phyloP scores from a whole-genome alignment of 2,329 filamentous ascomycete genomes.

The Dichotomopilus funicola region DNA sequence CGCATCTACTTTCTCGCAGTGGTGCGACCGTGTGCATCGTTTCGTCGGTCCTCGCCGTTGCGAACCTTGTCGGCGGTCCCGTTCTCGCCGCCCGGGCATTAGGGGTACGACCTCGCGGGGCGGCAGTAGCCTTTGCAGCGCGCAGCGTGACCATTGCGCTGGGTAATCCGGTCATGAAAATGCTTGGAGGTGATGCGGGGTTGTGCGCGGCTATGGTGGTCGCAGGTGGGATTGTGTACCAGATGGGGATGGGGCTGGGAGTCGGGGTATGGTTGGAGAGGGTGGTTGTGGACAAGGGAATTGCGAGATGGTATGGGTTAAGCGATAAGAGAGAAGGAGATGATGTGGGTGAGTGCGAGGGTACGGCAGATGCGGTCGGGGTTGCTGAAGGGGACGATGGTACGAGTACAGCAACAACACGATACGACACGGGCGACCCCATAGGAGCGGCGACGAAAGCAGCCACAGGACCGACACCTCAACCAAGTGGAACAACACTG shows the following conservation, averaged over 20 bases:
- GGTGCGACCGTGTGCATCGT: slow-evolving; percentile 36
- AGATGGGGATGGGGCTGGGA: slow-evolving; percentile 31
- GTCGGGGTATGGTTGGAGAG: slow-evolving; percentile 22
- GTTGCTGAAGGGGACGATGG: too few relatives aligned
- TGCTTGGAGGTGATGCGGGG: slow-evolving; percentile 39
- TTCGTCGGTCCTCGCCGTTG: slow-evolving; percentile 32
- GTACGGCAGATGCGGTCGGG: slow-evolving; percentile 10
- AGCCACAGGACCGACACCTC: too few relatives aligned
- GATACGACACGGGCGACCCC: too few relatives aligned
- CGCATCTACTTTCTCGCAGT: slow-evolving; percentile 38
- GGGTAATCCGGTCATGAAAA: slow-evolving; percentile 40
- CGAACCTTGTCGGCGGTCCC: slow-evolving; percentile 39
- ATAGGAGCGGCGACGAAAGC: too few relatives aligned
- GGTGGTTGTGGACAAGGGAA: not conserved
- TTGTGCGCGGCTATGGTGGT: slow-evolving; percentile 47
- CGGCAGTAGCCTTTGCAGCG: slow-evolving; percentile 41
- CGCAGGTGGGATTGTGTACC: slow-evolving; percentile 41
- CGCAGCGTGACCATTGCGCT: slow-evolving; percentile 46
- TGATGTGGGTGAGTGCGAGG: not conserved
- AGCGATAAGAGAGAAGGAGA: not conserved
- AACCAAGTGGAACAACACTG: too few relatives aligned
- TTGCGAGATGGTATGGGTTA: not conserved
- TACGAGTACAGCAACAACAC: too few relatives aligned
- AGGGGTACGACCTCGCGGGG: slow-evolving; percentile 28
- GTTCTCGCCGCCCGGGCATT: slow-evolving; percentile 31